Conservation (phyloP, 1,139 yeast genomes). For the Candida tropicalis region DNA sequence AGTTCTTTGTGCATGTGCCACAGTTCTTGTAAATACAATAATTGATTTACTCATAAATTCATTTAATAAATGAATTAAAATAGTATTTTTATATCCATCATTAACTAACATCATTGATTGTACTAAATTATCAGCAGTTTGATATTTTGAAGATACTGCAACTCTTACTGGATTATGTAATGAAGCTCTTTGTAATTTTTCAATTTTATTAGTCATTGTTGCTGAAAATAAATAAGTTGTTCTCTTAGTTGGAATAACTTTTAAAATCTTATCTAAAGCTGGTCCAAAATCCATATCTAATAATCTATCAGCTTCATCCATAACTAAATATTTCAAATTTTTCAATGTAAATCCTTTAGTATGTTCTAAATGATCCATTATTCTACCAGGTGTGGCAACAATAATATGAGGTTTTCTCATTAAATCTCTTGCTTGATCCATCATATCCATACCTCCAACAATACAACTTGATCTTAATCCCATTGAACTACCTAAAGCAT, state of each 20-base stretch:
- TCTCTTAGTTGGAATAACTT: slow-evolving; percentile 82
- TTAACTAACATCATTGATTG: slow-evolving; percentile 92
- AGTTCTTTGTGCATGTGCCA: slow-evolving; percentile 92
- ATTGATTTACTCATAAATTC: slow-evolving; percentile 85
- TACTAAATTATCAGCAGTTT: slow-evolving; percentile 88
- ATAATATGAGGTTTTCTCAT: slow-evolving; percentile 92
- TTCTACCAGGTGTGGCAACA: slow-evolving; percentile 81
- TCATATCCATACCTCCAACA: slow-evolving; percentile 98
- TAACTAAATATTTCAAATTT: slow-evolving; percentile 78
- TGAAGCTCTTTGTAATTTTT: slow-evolving; percentile 92
- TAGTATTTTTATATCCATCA: slow-evolving; percentile 90
- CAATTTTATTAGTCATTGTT: slow-evolving; percentile 94
- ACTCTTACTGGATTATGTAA: slow-evolving; percentile 87
- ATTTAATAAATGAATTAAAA: slow-evolving; percentile 76
- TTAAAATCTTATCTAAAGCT: slow-evolving; percentile 82
- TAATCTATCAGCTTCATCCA: slow-evolving; percentile 97
- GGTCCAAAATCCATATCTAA: slow-evolving; percentile 98
- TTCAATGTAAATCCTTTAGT: slow-evolving; percentile 89
- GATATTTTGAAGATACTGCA: slow-evolving; percentile 84
- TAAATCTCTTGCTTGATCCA: slow-evolving; percentile 94
- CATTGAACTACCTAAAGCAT: slow-evolving; percentile 88
- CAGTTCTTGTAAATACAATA: slow-evolving; percentile 90
- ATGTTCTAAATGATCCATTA: slow-evolving; percentile 92
- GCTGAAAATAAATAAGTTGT: slow-evolving; percentile 92
- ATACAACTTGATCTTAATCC: slow-evolving; percentile 85